Conservation (phyloP, 176 grass and related monocot species). For the Lolium rigidum region DNA sequence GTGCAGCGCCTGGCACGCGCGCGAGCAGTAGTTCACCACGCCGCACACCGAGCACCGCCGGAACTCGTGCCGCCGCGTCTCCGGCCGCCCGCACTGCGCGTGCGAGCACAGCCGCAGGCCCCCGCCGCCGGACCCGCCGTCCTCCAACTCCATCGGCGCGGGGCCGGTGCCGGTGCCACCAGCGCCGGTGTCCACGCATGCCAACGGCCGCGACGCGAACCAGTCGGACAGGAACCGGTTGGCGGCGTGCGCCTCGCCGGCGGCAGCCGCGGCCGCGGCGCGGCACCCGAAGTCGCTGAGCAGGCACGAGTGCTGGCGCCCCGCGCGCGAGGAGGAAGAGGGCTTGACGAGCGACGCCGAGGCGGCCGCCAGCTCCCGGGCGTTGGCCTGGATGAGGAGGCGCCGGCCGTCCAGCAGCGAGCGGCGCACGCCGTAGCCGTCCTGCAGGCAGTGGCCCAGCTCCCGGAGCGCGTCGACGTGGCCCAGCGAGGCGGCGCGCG, state of each 20-base stretch:
- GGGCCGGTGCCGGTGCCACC: background rate
- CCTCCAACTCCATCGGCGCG: background rate
- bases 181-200: too few relatives aligned
- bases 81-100: constrained; percentile 59
- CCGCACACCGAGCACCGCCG: constrained; percentile 79
- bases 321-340: too few relatives aligned
- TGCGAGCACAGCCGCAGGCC: constrained; percentile 69
- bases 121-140: background rate
- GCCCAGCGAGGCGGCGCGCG: constrained; percentile 69
- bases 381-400: constrained; percentile 75
- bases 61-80: constrained; percentile 79
- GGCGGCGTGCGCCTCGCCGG: constrained; percentile 58
- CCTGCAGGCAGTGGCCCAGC: constrained; percentile 83
- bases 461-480: constrained; percentile 82
- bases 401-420: constrained; percentile 59
- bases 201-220: constrained; percentile 46
- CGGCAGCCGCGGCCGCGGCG: constrained; percentile 23
- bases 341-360: too few relatives aligned
- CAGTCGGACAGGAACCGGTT: constrained; percentile 81
- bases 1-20: constrained; percentile 84
- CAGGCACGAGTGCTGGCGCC: constrained; percentile 23
- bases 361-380: constrained; percentile 41
- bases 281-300: constrained; percentile 60
- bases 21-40: constrained; percentile 81
- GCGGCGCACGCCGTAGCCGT: constrained; percentile 69